Evolutionary conservation across 2,329 filamentous ascomycete species (phyloP), one percentile per base, ranked within the genome.

Genomic region (Fusarium poae): DNA sequence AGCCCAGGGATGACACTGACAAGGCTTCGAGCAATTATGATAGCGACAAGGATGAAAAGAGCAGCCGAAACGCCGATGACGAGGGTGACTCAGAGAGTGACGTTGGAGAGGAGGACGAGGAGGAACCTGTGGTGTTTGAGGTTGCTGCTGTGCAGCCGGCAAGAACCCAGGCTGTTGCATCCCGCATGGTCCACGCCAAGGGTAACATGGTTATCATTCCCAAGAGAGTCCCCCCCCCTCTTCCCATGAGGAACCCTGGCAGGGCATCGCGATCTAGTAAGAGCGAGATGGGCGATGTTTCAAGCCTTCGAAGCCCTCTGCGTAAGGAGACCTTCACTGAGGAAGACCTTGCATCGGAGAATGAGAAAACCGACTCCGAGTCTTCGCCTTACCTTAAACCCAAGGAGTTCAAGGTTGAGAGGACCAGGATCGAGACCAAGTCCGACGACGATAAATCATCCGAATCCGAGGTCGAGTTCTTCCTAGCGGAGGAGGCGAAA

Each of bases 141-240:
- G 86, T 92, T 53, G 88, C 85, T 6, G 83, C 87, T 18, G 82
- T 85, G 21, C 84, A 88, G 64, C 85, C 85, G 18, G 81, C 88
- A 18, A 74, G 77, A 40, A 83, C 85, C 9, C 86, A 88, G 53
- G 86, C 88, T 40, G 82, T 88, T 48, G 85, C 87, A 4, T 88
- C 91, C 3, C 88, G 91, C 55, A 85, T 89, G 57, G 88, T 94
- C 58, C 85, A 86, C 30, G 91, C 89, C 39, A 91, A 92, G 75
- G 92, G 93, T 25, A 91, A 91, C 51, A 83, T 97, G 51, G 92
- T 97, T 29, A 94, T 89, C 45, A 97, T 97, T 61, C 89, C 92
- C 15, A 97, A 95, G 80, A 87, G 93, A 35, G 80, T 90, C 2
- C 88, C 93, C 1, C 94, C 94, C 2, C 89, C 92, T 11, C 85